phyloP scores from a whole-genome alignment of 2,329 filamentous ascomycete species.

The Daldinia sp. region DNA sequence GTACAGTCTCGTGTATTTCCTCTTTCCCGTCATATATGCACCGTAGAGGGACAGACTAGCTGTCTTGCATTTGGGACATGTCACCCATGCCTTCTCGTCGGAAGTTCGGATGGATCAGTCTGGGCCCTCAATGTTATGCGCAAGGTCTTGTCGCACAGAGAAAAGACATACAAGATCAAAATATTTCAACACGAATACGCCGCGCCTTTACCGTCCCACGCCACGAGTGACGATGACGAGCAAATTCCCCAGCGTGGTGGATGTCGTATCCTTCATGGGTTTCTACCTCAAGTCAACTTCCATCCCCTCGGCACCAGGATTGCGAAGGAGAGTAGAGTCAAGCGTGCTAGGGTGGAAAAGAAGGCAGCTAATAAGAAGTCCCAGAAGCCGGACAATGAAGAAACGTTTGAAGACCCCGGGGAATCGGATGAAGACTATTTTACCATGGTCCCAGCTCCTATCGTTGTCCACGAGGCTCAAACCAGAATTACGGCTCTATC shows the following conservation, averaged over 20 bases:
- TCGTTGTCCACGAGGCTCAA: constrained; percentile 67
- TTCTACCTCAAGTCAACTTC: constrained; percentile 58
- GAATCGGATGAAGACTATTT: constrained; percentile 45
- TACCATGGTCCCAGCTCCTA: constrained; percentile 49
- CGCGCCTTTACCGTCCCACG: constrained; percentile 42
- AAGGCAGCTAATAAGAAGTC: constrained; percentile 49
- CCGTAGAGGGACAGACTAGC: constrained; percentile 59
- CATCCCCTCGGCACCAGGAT: constrained; percentile 53
- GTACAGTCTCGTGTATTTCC: constrained; percentile 62
- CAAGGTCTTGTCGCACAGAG: constrained; percentile 53
- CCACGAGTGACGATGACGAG: constrained; percentile 32
- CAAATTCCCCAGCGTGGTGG: constrained; percentile 53
- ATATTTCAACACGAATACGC: constrained; percentile 65
- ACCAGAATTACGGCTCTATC: constrained; percentile 68
- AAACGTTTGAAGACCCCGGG: constrained; percentile 8
- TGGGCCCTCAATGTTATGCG: constrained; percentile 58
- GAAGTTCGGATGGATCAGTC: constrained; percentile 62
- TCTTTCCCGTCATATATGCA: constrained; percentile 60
- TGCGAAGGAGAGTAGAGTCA: constrained; percentile 35
- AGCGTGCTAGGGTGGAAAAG: constrained; percentile 45
- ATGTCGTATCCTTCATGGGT: constrained; percentile 61
- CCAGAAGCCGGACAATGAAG: constrained; percentile 35
- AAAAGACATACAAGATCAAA: constrained; percentile 52
- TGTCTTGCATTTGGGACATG: constrained; percentile 59
- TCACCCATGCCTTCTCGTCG: constrained; percentile 63